Conservation (phyloP, 2,329 filamentous ascomycete species). For the Claviceps paspali region DNA sequence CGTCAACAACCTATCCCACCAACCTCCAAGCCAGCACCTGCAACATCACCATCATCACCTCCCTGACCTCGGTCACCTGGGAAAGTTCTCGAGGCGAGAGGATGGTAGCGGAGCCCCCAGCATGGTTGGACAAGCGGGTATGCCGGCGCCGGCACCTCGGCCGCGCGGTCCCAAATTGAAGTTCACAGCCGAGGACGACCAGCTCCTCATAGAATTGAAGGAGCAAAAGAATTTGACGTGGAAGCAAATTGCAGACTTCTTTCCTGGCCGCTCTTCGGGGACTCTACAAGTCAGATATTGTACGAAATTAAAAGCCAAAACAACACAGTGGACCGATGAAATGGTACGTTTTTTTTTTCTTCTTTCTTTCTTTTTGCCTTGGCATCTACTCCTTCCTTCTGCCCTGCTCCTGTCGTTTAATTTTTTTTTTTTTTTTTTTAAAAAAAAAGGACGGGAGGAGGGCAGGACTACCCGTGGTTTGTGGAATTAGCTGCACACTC, state of each 20-base stretch:
- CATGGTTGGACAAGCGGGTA: constrained; percentile 72
- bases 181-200: constrained; percentile 85
- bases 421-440: too few species aligned
- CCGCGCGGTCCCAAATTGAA: constrained; percentile 83
- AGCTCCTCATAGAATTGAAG: constrained; percentile 75
- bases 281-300: constrained; percentile 90
- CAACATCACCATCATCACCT: constrained; percentile 79
- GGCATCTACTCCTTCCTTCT: too few species aligned
- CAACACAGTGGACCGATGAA: constrained; percentile 84
- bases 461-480: too few species aligned
- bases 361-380: too few species aligned
- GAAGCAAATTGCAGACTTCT: constrained; percentile 97
- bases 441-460: too few species aligned
- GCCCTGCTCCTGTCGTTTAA: too few species aligned
- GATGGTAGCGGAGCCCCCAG: constrained; percentile 54
- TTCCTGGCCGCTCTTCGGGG: constrained; percentile 77
- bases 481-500: not conserved
- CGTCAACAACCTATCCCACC: constrained; percentile 2
- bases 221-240: constrained; percentile 90
- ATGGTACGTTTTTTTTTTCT: constrained; percentile 44
- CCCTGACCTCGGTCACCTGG: constrained; percentile 55
- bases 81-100: constrained; percentile 51
- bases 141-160: constrained; percentile 67
- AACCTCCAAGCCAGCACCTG: constrained; percentile 7
- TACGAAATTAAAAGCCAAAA: constrained; percentile 88